phyloP scores from a whole-genome alignment of 108 stramenopile species.

The Fistulifera pelliculosa region DNA sequence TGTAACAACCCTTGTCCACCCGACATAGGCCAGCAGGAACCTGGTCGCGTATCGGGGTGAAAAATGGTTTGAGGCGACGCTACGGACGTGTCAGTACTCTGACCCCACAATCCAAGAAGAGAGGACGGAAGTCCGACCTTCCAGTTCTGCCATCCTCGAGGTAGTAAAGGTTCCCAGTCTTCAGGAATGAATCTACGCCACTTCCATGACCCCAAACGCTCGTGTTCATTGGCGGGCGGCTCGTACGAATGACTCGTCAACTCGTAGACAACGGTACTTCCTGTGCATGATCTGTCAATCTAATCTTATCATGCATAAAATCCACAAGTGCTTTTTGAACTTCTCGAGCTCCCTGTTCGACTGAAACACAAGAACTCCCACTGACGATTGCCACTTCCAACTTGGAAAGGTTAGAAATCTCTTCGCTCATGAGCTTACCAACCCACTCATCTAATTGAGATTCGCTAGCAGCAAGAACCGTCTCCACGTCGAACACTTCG shows the following conservation, averaged over 20 bases:
- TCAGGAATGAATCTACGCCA: not conserved
- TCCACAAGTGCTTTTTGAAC: not conserved
- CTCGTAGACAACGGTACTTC: not conserved
- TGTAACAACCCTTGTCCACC: conserved; percentile 40
- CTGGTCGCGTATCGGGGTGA: conserved; percentile 22
- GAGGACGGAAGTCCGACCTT: not conserved
- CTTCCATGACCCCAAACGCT: not conserved
- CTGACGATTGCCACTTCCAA: not conserved
- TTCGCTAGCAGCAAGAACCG: conserved; percentile 1
- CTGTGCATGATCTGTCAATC: not conserved
- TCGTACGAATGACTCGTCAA: not conserved
- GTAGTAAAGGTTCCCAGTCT: not conserved
- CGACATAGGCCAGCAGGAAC: conserved; percentile 55
- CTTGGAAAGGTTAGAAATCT: not conserved
- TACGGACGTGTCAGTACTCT: not conserved
- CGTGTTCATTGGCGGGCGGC: not conserved
- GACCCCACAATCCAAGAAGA: not conserved
- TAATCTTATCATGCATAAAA: not conserved
- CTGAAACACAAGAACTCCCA: not conserved
- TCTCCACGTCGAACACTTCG: not conserved
- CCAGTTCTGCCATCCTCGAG: not conserved
- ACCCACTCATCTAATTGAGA: not conserved
- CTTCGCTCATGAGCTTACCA: not conserved
- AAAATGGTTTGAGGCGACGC: conserved; percentile 33
- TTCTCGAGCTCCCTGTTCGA: not conserved